These are phyloP conservation scores for Salix suchowensis DNA, from an alignment of 345 rosid genomes.

Conservation along the genomic window DNA sequence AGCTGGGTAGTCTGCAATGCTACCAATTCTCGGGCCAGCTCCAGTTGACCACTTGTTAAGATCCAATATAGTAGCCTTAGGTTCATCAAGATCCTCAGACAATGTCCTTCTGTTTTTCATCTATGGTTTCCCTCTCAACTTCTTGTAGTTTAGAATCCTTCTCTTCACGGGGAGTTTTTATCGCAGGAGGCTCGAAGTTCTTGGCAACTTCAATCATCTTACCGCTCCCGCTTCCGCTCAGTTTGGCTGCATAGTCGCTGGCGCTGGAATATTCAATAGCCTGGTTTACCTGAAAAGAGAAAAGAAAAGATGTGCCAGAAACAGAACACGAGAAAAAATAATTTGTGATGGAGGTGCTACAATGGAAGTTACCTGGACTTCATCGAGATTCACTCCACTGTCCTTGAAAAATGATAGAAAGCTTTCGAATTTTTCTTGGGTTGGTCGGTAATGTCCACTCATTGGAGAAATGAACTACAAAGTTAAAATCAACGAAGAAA, in stretches of 20 bases:
- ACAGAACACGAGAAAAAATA: neutral
- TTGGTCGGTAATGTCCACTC: slow-evolving; percentile 91
- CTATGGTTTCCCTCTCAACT: slow-evolving; percentile 16
- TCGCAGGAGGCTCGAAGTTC: slow-evolving; percentile 17
- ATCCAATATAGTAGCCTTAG: slow-evolving; percentile 54
- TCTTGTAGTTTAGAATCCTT: slow-evolving; percentile 18
- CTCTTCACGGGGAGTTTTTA: slow-evolving; percentile 16
- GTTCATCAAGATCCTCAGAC: slow-evolving; percentile 72
- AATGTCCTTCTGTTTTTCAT: slow-evolving; percentile 55
- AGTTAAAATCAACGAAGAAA: neutral
- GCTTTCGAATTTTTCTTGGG: slow-evolving; percentile 57
- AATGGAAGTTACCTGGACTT: slow-evolving; percentile 53
- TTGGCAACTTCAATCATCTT: neutral
- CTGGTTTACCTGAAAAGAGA: slow-evolving; percentile 42
- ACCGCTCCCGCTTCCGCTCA: neutral
- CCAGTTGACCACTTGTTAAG: slow-evolving; percentile 76
- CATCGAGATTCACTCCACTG: slow-evolving; percentile 57
- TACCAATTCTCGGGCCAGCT: slow-evolving; percentile 78
- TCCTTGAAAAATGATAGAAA: slow-evolving; percentile 63
- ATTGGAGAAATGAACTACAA: slow-evolving; percentile 77
- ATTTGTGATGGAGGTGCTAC: too few relatives aligned
- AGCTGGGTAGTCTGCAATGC: slow-evolving; percentile 82
- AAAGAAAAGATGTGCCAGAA: neutral
- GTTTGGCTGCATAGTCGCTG: slow-evolving; percentile 32
- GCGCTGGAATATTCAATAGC: slow-evolving; percentile 60